Evolutionary conservation across 345 rosid genomes (phyloP).

Genomic region (Mangifera indica): DNA sequence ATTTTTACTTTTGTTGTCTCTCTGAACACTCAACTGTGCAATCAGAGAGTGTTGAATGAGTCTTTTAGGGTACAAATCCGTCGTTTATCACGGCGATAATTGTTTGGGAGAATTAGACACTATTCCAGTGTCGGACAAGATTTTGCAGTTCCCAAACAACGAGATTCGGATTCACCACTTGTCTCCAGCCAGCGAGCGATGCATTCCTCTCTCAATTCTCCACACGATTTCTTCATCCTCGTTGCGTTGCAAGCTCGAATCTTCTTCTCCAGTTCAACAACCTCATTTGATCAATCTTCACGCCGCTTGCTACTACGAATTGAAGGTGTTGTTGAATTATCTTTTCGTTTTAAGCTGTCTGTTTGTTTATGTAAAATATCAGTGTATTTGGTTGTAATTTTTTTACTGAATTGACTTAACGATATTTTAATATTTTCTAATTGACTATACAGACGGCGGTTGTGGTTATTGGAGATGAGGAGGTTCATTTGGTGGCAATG

Average conservation of each 20-base stretch:
- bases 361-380: not conserved
- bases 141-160: conserved; percentile 78
- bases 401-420: not conserved
- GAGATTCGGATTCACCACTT: conserved; percentile 88
- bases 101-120: conserved; percentile 83
- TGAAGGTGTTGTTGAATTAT: conserved; percentile 46
- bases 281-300: conserved; percentile 76
- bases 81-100: conserved; percentile 74
- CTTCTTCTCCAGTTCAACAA: conserved; percentile 57
- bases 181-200: conserved; percentile 71
- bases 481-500: conserved; percentile 97
- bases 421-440: not conserved
- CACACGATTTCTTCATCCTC: conserved; percentile 80
- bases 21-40: not conserved
- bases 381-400: not conserved
- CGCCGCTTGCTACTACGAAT: conserved; percentile 82
- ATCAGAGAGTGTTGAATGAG: conserved; percentile 45
- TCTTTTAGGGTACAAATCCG: conserved; percentile 76
- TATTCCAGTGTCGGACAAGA: conserved; percentile 45
- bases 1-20: conserved; percentile 26
- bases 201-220: conserved; percentile 89
- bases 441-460: conserved; percentile 67
- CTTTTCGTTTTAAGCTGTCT: not conserved
- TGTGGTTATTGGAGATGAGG: conserved; percentile 75
- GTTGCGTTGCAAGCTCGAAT: conserved; percentile 89